A percentile compares a stretch with the other conserved stretches of the same genome.
phyloP scores from a whole-genome alignment of 2,329 filamentous ascomycete genomes.

The Pleomassaria siparia region DNA sequence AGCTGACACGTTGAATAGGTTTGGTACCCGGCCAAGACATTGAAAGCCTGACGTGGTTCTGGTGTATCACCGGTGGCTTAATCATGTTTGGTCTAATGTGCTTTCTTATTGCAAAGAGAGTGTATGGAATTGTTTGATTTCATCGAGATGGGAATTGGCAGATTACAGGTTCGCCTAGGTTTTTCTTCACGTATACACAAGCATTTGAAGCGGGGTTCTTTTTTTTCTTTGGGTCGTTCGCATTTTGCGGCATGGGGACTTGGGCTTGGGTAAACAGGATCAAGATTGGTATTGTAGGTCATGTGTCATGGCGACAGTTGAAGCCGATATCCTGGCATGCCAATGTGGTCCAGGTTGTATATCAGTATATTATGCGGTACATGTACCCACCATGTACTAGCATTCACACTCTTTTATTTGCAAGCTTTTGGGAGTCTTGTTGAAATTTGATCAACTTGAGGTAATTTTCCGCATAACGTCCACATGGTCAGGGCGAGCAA shows the following conservation, averaged over 20 bases:
- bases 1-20: constrained; percentile 10
- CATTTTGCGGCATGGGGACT: background rate
- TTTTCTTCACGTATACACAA: background rate
- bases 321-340: too few species aligned
- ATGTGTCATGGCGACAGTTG: background rate
- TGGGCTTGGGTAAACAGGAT: background rate
- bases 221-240: background rate
- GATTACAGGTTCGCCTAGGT: background rate
- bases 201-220: background rate
- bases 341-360: too few species aligned
- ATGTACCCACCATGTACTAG: too few species aligned
- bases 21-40: constrained; percentile 90
- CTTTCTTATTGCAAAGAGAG: constrained; percentile 78
- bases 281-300: background rate
- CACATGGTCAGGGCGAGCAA: background rate
- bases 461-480: too few species aligned
- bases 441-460: too few species aligned
- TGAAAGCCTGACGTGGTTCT: constrained; percentile 63
- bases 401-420: too few species aligned
- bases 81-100: constrained; percentile 77
- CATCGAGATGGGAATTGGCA: background rate
- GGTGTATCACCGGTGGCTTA: constrained; percentile 68
- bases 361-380: too few species aligned
- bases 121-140: constrained; percentile 38
- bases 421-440: too few species aligned